Base-by-base conservation (phyloP, 768 basidiomycete genomes). In the Auricularia auricula-judae region DNA sequence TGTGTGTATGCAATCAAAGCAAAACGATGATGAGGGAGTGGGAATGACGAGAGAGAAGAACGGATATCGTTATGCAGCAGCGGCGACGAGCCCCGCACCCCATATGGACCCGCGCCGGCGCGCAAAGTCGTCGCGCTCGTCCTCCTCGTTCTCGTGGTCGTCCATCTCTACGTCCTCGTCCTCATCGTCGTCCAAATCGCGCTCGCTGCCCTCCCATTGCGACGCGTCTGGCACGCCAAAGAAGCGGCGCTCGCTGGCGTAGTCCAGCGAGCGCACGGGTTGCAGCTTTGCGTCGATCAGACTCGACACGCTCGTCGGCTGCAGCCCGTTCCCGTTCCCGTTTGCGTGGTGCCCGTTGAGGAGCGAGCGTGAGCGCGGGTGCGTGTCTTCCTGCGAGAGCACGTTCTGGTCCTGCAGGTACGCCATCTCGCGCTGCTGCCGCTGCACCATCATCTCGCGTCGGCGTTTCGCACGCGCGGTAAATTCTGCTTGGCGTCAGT, bases 121-220 rank as follows among this genome's bases (percentile, higher is more conserved):
- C 29, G 29, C 29, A 29, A 29, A 29, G 29, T 29, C 29, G 29
- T 29, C 29, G 29, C 29, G 29, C 39, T 14, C 39, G 39, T 61
- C 59, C 14, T 29, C 35, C 18, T 67, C 54, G 12, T 70, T 14
- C 63, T 47, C 16, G 36, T 68, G 66, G 35, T 65, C 66, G 5
- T 73, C 72, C 62, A 73, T 72, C 36, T 71, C 70, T 65, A 67
- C 72, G 64, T 77, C 73, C 34, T 59, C 56, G 5, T 59, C 56
- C 29, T 59, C 56, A 5, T 73, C 72, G 36, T 63, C 72, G 62
- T 74, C 74, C 36, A 68, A 67, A 23, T 70, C 74, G 63, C 77
- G 60, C 74, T 51, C 47, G 47, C 21, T 16, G 18, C 21, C 16
- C 11, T 18, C 16, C 10, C 21, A 10, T 3, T 5, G 47, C 47